phyloP scores from a whole-genome alignment of 1,139 yeast genomes.

The Debaryomycetaceae sp. region DNA sequence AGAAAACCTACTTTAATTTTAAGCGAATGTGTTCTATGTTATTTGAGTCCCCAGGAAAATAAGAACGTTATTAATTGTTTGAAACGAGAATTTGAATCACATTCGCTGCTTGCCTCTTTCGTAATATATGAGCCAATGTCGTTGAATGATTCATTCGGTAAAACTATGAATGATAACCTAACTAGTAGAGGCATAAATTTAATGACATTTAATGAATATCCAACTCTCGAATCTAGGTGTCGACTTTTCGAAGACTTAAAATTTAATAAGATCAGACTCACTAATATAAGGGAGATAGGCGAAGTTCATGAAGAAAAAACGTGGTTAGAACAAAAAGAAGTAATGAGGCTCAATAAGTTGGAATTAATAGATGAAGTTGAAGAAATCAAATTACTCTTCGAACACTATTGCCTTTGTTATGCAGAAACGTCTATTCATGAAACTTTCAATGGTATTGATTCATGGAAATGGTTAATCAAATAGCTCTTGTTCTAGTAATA shows the following conservation, averaged over 20 bases:
- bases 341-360: conserved; percentile 51
- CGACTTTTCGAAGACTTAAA: conserved; percentile 26
- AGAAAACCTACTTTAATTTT: conserved; percentile 64
- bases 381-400: conserved; percentile 69
- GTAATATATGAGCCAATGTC: conserved; percentile 87
- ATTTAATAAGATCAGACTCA: conserved; percentile 26
- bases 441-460: conserved; percentile 3
- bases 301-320: conserved; percentile 40
- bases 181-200: conserved; percentile 68
- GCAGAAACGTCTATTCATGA: conserved; percentile 12
- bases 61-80: conserved; percentile 46
- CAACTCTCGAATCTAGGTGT: conserved; percentile 40
- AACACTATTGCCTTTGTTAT: conserved; percentile 62
- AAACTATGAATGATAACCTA: conserved; percentile 75
- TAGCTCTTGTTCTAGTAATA: no score
- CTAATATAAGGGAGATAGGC: conserved; percentile 59
- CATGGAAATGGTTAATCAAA: conserved; percentile 6
- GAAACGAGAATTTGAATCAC: conserved; percentile 17
- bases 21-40: conserved; percentile 90
- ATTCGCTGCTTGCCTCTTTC: conserved; percentile 27
- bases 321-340: conserved; percentile 52
- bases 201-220: conserved; percentile 45
- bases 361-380: conserved; percentile 90
- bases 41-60: conserved; percentile 60
- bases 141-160: conserved; percentile 70